Evolutionary conservation across 495 filamentous ascomycete species (phyloP), one percentile per base, ranked within the genome.

Genomic region (Penicillium waksmanii): DNA sequence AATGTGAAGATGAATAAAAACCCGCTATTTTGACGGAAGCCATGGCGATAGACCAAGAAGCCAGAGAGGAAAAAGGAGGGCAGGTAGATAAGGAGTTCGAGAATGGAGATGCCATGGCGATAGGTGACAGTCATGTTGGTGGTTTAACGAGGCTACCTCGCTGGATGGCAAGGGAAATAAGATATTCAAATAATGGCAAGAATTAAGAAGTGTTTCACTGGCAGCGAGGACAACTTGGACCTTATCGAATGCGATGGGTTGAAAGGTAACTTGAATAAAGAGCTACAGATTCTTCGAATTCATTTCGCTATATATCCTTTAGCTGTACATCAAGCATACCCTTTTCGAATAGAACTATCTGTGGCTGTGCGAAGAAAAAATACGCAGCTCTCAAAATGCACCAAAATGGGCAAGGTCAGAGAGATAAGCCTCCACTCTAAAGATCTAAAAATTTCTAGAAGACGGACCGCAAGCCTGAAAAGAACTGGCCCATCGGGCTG

Each of bases 1-100:
- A 80, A 79, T 15, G 69, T 59, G 10, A 72, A 54, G n/a, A 80
- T 61, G 64, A 77, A 77, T 10, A 67, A 23, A 61, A 73, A 80
- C 17, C 75, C 76, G 9, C 66, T 49, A 34, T 55, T 68, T 48
- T 53, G 64, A n/a, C 61, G 57, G 27, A 79, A 64, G 23, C 77
- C 77, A 69, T 79, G 77, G 15, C 73, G 74, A 19, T 66, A 48
- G 42, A 71, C 61, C 40, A 80, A 73, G 48, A 73, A 71, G 44
- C 60, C 38, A 1, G 77, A 62, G 31, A 73, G 38, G 35, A 68
- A 57, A 18, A 80, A 58, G 19, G 63, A 51, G 6, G 77, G 77
- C 15, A 74, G 8, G 52, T 76, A 80, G 50, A 73, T 49, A 18
- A 68, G 60, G 17, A 78, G 53, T 62, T 73, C 52, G 35, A 64